These are phyloP conservation scores for Garcileccinum viscosum DNA, from an alignment of 1,284 basidiomycete species.

Conservation along the genomic window DNA sequence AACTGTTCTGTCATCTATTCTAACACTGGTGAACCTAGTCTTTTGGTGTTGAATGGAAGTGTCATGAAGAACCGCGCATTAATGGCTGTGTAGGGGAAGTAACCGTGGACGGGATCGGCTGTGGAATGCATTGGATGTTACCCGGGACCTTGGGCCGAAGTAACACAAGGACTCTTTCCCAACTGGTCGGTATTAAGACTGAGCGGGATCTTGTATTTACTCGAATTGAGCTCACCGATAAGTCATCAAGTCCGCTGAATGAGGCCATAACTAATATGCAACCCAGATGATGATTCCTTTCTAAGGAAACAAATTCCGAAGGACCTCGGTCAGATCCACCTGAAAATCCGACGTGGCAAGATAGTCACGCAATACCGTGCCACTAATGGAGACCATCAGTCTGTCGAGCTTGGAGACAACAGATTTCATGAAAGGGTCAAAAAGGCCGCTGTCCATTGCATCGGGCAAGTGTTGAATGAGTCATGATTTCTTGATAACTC, in stretches of 20 bases:
- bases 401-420: not conserved
- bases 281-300: constrained; percentile 28
- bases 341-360: constrained; percentile 8
- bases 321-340: constrained; percentile 20
- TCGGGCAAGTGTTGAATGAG: not conserved
- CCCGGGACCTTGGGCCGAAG: not conserved
- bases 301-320: constrained; percentile 12
- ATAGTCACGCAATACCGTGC: not conserved
- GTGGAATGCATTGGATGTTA: fast-evolving
- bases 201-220: constrained; percentile 22
- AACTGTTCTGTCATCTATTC: not conserved
- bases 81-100: not conserved
- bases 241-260: not conserved
- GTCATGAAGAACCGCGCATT: constrained; percentile 2
- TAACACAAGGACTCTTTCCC: not conserved
- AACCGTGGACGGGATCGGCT: constrained; percentile 11
- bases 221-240: constrained; percentile 21
- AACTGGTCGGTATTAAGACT: not conserved
- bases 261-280: not conserved
- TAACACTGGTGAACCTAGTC: constrained; percentile 2
- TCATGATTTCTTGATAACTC: not conserved
- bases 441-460: constrained; percentile 21
- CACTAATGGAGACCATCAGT: too few species aligned
- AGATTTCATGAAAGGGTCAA: constrained; percentile 19
- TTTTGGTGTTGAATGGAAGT: constrained; percentile 13